Evolutionary conservation across 2,329 filamentous ascomycete genomes (phyloP).

Genomic region (Xylaria digitata): DNA sequence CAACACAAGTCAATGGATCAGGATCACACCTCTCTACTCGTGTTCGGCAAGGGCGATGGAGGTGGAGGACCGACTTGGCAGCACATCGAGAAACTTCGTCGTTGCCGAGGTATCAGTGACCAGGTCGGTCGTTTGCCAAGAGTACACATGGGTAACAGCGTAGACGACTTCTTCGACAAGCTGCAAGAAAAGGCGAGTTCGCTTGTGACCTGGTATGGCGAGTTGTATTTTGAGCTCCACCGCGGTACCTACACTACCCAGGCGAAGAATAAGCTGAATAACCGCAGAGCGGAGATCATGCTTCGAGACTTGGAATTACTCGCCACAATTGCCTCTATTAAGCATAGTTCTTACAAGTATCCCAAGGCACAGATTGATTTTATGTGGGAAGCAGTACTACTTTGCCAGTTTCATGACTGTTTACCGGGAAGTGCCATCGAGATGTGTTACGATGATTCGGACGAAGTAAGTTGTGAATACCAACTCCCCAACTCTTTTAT

Average conservation of each 20-base stretch:
- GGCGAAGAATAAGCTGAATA: constrained; percentile 96
- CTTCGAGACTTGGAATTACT: constrained; percentile 89
- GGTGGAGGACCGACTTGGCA: constrained; percentile 95
- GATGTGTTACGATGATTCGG: constrained; percentile 98
- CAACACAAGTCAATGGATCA: constrained; percentile 97
- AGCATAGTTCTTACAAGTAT: constrained; percentile 80
- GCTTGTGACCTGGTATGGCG: constrained; percentile 96
- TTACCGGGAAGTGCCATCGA: constrained; percentile 94
- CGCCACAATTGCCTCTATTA: constrained; percentile 84
- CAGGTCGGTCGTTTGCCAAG: constrained; percentile 84
- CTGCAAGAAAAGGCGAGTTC: constrained; percentile 82
- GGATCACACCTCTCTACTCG: constrained; percentile 87
- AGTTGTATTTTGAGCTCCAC: constrained; percentile 97
- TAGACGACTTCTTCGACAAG: constrained; percentile 92
- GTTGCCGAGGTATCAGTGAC: constrained; percentile 92
- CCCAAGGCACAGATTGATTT: constrained; percentile 93
- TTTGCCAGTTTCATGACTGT: constrained; percentile 98
- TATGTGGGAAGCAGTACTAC: constrained; percentile 92
- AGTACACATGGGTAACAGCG: constrained; percentile 87
- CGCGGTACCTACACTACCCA: constrained; percentile 98
- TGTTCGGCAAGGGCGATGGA: constrained; percentile 97
- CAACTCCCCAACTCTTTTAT: neutral
- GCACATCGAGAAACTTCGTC: constrained; percentile 92
- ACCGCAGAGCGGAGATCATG: constrained; percentile 85
- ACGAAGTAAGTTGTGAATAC: constrained; percentile 65